These are phyloP conservation scores for Populus euphratica DNA, from an alignment of 345 rosid genomes.

Conservation along the genomic window DNA sequence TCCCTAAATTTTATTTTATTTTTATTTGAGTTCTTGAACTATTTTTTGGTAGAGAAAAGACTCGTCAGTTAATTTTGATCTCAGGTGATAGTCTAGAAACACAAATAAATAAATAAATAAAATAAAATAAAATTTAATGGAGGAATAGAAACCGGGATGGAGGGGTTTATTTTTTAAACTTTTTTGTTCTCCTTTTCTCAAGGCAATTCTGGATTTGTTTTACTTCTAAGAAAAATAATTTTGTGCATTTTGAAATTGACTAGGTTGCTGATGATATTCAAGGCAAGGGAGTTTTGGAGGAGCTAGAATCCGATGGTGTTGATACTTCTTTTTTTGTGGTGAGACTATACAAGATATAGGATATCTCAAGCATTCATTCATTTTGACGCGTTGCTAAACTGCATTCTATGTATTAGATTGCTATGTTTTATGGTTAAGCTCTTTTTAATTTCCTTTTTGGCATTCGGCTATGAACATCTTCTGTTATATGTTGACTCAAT, in stretches of 20 bases:
- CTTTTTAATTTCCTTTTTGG: background rate
- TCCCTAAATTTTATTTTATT: no score
- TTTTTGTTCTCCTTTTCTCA: background rate
- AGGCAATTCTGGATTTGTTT: background rate
- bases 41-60: no score
- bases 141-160: no score
- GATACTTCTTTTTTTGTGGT: conserved; percentile 43
- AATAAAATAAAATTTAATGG: no score
- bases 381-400: no score
- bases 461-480: background rate
- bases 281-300: conserved; percentile 32
- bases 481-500: conserved; percentile 1
- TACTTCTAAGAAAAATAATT: background rate
- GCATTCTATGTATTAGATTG: background rate
- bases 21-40: no score
- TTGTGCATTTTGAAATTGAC: background rate
- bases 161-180: no score
- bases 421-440: background rate
- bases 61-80: no score
- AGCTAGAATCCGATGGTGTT: conserved; percentile 34
- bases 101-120: no score
- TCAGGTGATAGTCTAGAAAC: no score
- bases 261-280: conserved; percentile 39
- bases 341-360: background rate
- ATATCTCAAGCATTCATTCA: no score